Conservation (phyloP, 805 yeast genomes). For the Saccharomycopsis synnaedendra region DNA sequence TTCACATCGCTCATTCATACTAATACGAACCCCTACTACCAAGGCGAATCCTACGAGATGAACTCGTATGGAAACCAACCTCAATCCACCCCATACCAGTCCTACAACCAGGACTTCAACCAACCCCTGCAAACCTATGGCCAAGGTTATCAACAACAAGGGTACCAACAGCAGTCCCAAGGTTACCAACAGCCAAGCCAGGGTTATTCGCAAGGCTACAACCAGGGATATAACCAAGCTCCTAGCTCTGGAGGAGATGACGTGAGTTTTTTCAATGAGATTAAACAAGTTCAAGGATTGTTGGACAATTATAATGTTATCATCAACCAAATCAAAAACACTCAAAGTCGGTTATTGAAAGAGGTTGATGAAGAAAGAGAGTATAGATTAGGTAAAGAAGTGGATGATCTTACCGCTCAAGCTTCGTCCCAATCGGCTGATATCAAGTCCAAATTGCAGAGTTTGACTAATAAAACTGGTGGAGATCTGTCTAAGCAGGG, state of each 20-base stretch:
- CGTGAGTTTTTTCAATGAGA: constrained; percentile 56
- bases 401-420: constrained; percentile 68
- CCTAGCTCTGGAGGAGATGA: constrained; percentile 32
- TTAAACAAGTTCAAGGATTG: constrained; percentile 56
- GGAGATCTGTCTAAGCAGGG: constrained; percentile 72
- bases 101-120: too few species aligned
- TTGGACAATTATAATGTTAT: constrained; percentile 61
- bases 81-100: too few species aligned
- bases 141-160: constrained; percentile 2
- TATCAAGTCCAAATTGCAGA: constrained; percentile 67
- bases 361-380: constrained; percentile 67
- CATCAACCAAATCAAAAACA: constrained; percentile 55
- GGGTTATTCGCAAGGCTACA: neutral
- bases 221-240: neutral
- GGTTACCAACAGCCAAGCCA: constrained; percentile 1
- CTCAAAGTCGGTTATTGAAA: constrained; percentile 59
- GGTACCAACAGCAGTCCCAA: constrained; percentile 8
- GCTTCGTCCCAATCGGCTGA: constrained; percentile 67
- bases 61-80: neutral
- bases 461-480: constrained; percentile 58
- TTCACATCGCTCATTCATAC: neutral
- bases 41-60: constrained; percentile 2
- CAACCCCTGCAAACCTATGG: neutral
- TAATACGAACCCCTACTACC: constrained; percentile 4
- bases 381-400: constrained; percentile 55